Evolutionary conservation across 495 filamentous ascomycete genomes (phyloP).

Genomic region (Podospora comata): DNA sequence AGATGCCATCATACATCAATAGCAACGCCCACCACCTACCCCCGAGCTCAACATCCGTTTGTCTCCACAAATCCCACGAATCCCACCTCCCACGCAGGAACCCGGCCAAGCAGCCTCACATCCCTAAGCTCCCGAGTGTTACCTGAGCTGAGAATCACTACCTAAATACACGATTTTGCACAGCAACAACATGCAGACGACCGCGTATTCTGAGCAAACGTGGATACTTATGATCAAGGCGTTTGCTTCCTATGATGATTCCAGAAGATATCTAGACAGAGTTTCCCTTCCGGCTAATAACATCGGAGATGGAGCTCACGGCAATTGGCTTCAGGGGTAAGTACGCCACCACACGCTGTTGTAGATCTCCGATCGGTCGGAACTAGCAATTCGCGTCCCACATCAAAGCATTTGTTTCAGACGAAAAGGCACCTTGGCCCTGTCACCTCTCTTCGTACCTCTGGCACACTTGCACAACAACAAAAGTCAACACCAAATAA

Average conservation of each 20-base stretch:
- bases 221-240: too few species aligned
- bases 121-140: too few species aligned
- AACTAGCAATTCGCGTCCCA: not conserved
- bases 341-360: not conserved
- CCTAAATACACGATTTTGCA: not conserved
- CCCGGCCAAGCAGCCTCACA: not conserved
- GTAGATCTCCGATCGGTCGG: not conserved
- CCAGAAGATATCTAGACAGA: not conserved
- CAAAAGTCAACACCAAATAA: not conserved
- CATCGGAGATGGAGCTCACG: too few species aligned
- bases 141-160: not conserved
- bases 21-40: too few species aligned
- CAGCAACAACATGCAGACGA: not conserved
- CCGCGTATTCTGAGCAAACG: too few species aligned
- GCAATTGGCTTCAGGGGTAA: not conserved
- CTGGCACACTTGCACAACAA: not conserved
- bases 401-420: not conserved
- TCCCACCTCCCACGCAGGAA: not conserved
- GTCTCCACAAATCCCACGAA: not conserved
- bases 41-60: not conserved
- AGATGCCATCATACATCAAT: too few species aligned
- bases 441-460: not conserved
- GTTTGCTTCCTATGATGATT: not conserved
- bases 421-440: not conserved
- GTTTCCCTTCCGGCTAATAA: not conserved